These are phyloP conservation scores for Passalora sequoiae DNA, from an alignment of 2,329 filamentous ascomycete genomes.

Conservation along the genomic window DNA sequence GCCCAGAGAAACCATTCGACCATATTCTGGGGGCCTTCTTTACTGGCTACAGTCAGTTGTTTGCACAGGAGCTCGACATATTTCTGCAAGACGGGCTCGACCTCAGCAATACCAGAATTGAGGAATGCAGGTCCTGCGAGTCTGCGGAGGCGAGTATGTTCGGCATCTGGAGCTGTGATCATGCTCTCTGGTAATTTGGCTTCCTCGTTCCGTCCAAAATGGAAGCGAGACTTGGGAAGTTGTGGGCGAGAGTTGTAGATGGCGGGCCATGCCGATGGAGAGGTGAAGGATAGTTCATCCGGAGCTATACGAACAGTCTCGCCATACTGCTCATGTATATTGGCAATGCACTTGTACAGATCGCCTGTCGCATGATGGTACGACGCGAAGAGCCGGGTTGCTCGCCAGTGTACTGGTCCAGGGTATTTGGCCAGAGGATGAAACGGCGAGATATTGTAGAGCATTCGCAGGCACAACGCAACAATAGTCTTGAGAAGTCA, in stretches of 20 bases:
- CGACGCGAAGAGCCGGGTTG: constrained; percentile 17
- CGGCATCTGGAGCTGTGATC: constrained; percentile 21
- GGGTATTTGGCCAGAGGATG: constrained; percentile 24
- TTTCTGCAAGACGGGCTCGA: constrained; percentile 22
- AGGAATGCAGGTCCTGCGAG: constrained; percentile 21
- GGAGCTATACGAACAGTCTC: constrained; percentile 28
- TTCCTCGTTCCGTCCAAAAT: constrained; percentile 13
- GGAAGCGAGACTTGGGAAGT: constrained; percentile 17
- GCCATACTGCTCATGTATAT: constrained; percentile 25
- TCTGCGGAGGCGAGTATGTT: constrained; percentile 19
- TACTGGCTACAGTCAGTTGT: constrained; percentile 15
- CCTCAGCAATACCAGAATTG: constrained; percentile 21
- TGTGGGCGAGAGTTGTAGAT: constrained; percentile 27
- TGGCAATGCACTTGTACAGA: constrained; percentile 23
- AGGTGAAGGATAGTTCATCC: constrained; percentile 28
- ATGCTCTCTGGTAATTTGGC: constrained; percentile 14
- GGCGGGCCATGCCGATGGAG: constrained; percentile 22
- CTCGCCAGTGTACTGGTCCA: constrained; percentile 21
- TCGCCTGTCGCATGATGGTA: constrained; percentile 22
- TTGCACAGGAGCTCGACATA: constrained; percentile 19
- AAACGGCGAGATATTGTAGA: constrained; percentile 25
- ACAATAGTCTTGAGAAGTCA: neutral
- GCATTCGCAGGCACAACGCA: no score
- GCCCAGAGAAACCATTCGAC: constrained; percentile 76
- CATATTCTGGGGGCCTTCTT: constrained; percentile 65